Conservation (phyloP, 1,284 basidiomycete species). For the Moniliella sp. region DNA sequence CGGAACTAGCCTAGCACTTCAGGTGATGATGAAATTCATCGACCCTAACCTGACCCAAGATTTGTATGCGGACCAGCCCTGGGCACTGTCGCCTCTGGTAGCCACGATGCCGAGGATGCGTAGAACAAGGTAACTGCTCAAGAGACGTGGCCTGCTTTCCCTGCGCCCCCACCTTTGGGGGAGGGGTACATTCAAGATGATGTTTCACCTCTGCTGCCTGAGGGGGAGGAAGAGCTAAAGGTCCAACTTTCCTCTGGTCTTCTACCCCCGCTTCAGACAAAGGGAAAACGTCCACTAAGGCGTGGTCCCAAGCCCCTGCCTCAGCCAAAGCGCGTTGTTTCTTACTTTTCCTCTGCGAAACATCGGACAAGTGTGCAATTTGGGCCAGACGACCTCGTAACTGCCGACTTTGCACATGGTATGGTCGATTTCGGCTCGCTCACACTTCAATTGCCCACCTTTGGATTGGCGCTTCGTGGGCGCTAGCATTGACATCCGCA, state of each 20-base stretch:
- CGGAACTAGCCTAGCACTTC: constrained; percentile 55
- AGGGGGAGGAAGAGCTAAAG: no score
- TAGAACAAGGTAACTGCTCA: no score
- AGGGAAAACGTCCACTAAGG: no score
- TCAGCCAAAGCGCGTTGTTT: no score
- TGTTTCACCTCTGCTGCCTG: constrained; percentile 8
- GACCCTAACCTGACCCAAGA: constrained; percentile 46
- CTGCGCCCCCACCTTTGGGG: no score
- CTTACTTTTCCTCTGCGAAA: constrained; percentile 10
- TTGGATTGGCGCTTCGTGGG: no score
- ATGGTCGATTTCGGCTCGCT: constrained; percentile 7
- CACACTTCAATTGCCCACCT: no score
- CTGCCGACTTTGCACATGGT: constrained; percentile 24
- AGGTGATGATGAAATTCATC: constrained; percentile 47
- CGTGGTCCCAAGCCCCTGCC: no score
- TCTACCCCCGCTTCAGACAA: no score
- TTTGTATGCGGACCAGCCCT: constrained; percentile 52
- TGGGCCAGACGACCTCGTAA: constrained; percentile 10
- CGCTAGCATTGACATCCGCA: no score
- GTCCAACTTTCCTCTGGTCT: no score
- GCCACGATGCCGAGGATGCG: constrained; percentile 73
- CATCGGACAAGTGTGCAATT: constrained; percentile 10
- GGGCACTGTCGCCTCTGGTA: constrained; percentile 69
- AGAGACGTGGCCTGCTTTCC: no score
- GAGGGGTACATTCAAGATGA: constrained; percentile 25